Evolutionary conservation across 805 yeast species (phyloP).

Genomic region (Yamadazyma kitorensis): DNA sequence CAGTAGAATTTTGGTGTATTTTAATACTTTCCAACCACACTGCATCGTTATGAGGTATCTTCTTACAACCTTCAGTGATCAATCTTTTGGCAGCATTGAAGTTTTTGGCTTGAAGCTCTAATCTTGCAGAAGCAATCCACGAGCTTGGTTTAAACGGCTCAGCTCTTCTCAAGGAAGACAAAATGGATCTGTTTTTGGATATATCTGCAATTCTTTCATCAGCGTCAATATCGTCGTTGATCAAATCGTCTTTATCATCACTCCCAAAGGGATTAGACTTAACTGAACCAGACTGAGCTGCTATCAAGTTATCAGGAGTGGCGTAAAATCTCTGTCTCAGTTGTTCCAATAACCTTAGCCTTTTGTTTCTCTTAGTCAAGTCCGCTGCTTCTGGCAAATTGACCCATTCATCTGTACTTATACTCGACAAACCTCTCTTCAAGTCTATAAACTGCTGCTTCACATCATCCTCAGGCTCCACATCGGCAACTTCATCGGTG

Average conservation of each 20-base stretch:
- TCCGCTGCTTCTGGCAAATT: constrained; percentile 86
- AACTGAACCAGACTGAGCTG: constrained; percentile 18
- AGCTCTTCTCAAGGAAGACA: constrained; percentile 65
- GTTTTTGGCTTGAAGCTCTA: constrained; percentile 67
- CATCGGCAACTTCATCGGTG: constrained; percentile 7
- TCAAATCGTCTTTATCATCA: constrained; percentile 10
- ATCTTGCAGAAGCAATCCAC: constrained; percentile 83
- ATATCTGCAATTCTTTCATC: constrained; percentile 51
- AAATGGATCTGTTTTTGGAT: constrained; percentile 53
- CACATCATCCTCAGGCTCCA: constrained; percentile 12
- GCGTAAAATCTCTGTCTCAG: constrained; percentile 72
- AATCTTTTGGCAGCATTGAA: constrained; percentile 54
- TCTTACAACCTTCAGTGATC: constrained; percentile 71
- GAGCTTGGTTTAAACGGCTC: constrained; percentile 73
- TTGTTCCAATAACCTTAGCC: constrained; percentile 62
- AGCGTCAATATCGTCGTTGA: constrained; percentile 6
- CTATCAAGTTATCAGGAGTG: constrained; percentile 69
- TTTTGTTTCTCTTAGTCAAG: constrained; percentile 73
- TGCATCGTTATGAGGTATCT: constrained; percentile 63
- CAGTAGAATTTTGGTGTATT: constrained; percentile 47
- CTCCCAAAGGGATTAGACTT: constrained; percentile 49
- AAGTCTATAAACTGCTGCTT: constrained; percentile 59
- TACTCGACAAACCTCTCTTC: constrained; percentile 56
- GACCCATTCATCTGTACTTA: constrained; percentile 76
- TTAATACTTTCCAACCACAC: constrained; percentile 82